Percentiles rank a stretch among this genome's conserved stretches.
Evolutionary conservation across 2,329 filamentous ascomycete species (phyloP).

Genomic region (Aspergillus latus): DNA sequence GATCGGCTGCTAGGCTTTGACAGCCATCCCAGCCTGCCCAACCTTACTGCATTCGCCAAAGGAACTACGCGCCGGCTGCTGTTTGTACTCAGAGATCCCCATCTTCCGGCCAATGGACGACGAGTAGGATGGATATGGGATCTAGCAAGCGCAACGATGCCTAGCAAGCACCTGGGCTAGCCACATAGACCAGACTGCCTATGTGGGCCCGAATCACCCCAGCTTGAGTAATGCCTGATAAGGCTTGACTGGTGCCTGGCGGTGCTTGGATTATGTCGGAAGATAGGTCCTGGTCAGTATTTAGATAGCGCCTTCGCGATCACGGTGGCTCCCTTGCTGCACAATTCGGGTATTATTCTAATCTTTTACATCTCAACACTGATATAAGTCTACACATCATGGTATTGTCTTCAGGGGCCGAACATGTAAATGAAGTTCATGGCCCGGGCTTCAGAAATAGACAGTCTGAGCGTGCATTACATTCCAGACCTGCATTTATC

Average conservation of each 20-base stretch:
- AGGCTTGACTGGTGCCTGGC: background rate
- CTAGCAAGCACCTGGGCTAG: constrained; percentile 45
- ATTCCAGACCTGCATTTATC: no score
- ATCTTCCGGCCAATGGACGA: background rate
- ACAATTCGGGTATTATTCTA: background rate
- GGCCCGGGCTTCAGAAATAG: no score
- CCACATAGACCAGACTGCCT: constrained; percentile 41
- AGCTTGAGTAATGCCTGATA: constrained; percentile 32
- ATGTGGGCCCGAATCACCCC: constrained; percentile 36
- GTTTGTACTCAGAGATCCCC: constrained; percentile 15
- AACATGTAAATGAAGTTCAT: no score
- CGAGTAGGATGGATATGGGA: constrained; percentile 42
- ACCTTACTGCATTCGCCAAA: background rate
- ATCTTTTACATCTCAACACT: no score
- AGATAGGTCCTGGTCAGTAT: background rate
- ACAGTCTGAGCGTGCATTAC: no score
- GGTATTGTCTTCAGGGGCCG: no score
- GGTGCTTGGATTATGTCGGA: background rate
- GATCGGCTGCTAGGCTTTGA: background rate
- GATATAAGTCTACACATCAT: no score
- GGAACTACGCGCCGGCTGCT: background rate
- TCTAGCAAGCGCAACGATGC: constrained; percentile 47
- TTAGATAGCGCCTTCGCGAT: background rate
- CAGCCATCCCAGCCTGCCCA: background rate
- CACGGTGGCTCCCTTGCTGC: background rate